Conservation (phyloP, 2,329 filamentous ascomycete genomes). For the Colletotrichum spaethianum region DNA sequence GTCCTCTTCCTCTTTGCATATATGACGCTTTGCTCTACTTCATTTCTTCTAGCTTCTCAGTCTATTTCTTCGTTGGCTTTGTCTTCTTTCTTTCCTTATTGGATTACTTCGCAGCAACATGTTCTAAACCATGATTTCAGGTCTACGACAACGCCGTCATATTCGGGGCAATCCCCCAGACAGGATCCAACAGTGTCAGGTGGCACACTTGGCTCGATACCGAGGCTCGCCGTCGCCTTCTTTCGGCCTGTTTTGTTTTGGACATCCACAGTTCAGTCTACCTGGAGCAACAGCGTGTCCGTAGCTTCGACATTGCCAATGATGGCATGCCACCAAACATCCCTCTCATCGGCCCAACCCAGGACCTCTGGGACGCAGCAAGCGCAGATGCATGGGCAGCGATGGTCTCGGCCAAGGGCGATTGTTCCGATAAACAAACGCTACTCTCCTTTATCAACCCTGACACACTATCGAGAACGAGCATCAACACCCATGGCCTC, state of each 20-base stretch:
- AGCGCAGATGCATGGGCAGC: slow-evolving; percentile 62
- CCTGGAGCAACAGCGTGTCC: slow-evolving; percentile 60
- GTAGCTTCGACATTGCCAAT: slow-evolving; percentile 55
- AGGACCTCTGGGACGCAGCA: slow-evolving; percentile 64
- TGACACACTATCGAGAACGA: slow-evolving; percentile 53
- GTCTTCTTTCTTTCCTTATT: slow-evolving; percentile 48
- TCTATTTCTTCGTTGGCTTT: neutral
- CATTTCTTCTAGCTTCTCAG: slow-evolving; percentile 46
- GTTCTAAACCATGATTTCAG: slow-evolving; percentile 54
- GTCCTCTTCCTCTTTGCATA: slow-evolving; percentile 47
- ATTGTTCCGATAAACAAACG: neutral
- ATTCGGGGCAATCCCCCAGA: slow-evolving; percentile 44
- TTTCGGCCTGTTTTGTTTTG: slow-evolving; percentile 70
- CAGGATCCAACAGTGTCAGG: slow-evolving; percentile 49
- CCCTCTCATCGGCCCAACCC: slow-evolving; percentile 61
- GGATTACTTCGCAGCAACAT: slow-evolving; percentile 28
- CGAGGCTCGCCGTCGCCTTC: slow-evolving; percentile 67
- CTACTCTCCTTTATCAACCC: slow-evolving; percentile 43
- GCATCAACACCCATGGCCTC: slow-evolving; percentile 51
- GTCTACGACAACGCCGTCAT: slow-evolving; percentile 53
- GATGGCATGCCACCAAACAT: slow-evolving; percentile 55
- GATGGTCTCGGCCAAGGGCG: slow-evolving; percentile 47
- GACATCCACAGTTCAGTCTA: slow-evolving; percentile 70
- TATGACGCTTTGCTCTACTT: slow-evolving; percentile 47
- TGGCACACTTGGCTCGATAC: slow-evolving; percentile 68